Percentiles rank a stretch among this genome's conserved stretches.
phyloP scores from a whole-genome alignment of 257 asterid species.

The Fraxinus americana region DNA sequence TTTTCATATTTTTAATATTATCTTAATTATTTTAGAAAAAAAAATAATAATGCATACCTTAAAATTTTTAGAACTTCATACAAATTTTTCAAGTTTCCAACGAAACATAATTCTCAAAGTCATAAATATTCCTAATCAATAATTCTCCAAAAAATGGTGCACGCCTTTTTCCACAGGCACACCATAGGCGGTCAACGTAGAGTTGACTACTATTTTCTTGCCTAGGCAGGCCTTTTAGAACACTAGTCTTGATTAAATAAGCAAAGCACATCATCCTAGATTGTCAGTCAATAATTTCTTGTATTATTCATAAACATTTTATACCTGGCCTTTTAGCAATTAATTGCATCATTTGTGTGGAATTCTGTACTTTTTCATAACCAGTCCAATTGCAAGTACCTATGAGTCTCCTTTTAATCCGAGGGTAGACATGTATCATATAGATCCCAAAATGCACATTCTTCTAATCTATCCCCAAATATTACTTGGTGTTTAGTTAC shows the following conservation, averaged over 20 bases:
- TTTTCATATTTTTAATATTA: too few species aligned
- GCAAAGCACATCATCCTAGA: background rate
- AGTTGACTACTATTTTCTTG: too few species aligned
- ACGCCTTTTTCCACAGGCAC: too few species aligned
- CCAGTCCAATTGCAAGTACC: background rate
- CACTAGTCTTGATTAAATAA: background rate
- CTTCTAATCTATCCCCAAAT: background rate
- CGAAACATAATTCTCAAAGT: too few species aligned
- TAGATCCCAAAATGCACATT: background rate
- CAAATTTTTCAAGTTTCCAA: too few species aligned
- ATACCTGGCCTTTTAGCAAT: background rate
- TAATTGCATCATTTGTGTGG: background rate
- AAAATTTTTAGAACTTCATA: too few species aligned
- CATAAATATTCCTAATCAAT: too few species aligned
- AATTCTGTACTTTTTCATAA: background rate
- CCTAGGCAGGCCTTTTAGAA: too few species aligned
- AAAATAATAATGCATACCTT: too few species aligned
- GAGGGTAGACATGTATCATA: background rate
- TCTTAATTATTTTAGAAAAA: too few species aligned
- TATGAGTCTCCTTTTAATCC: background rate
- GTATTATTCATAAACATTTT: background rate
- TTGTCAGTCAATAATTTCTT: background rate
- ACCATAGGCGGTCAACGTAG: too few species aligned
- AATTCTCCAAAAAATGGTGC: too few species aligned
- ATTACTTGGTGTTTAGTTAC: slow-evolving; percentile 11